Base-by-base conservation (phyloP, 2,329 filamentous ascomycete species). In the Penicillium crustosum region DNA sequence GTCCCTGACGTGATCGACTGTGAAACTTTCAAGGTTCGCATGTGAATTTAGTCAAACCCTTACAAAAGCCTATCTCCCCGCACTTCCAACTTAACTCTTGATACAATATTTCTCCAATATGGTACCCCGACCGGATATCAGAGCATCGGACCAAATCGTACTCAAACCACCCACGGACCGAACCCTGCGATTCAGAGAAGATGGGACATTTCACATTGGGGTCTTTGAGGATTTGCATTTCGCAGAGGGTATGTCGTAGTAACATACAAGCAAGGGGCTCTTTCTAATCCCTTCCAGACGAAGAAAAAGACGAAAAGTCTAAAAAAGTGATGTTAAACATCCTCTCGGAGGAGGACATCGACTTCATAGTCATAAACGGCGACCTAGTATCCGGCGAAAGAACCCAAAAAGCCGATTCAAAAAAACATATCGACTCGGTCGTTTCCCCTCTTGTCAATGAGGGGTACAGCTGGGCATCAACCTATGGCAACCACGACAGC, bases 141-240 rank as follows among this genome's bases (percentile, higher is more conserved):
- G 21, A 53, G 27, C n/a, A 8, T 49, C n/a, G 4, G 23, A 17
- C 6, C 53, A 53, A 25, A 17, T 19, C 9, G 49, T 57, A 3
- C 35, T 57, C 12, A 35, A 35, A 31, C 12, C 49, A 15, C 42
- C 35, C 12, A 27, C 6, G 2, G 55, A 57, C 19, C 42, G 27
- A 31, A 57, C 61, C 8, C 61, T 70, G 1, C 66, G 59, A 21
- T 71, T 71, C 25, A 60, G 64, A 2, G 43, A 63, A 23, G 49
- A 71, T 49, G 69, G 69, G 15, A 68, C 65, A 8, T 81, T 83
- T 52, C 77, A 81, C 15, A 77, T 83, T 35, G 70, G 84, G 2
- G 80, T 91, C n/a, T 88, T 91, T 59, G 82, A 85, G 36, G 89
- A 91, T 65, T 73, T 91, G 8, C 88, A 91, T 68, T 88, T 88